Evolutionary conservation across 2,329 filamentous ascomycete genomes (phyloP).

Genomic region (Amylocarpus encephaloides): DNA sequence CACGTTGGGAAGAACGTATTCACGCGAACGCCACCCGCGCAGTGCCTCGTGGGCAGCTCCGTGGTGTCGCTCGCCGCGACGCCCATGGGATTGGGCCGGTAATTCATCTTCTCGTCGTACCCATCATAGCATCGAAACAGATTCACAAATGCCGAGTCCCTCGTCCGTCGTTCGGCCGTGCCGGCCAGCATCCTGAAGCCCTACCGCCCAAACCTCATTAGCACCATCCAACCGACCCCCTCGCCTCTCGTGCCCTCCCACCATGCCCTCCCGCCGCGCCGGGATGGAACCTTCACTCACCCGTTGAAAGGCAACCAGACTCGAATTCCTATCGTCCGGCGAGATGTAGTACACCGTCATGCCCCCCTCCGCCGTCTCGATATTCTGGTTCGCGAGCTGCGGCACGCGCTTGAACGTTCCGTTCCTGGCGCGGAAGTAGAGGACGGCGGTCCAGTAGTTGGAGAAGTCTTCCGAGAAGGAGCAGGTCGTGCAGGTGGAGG

Average conservation of each 20-base stretch:
- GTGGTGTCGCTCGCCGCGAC: slow-evolving; percentile 29
- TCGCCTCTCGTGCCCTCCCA: neutral
- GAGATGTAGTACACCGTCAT: slow-evolving; percentile 8
- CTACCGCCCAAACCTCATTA: neutral
- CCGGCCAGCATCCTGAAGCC: slow-evolving; percentile 7
- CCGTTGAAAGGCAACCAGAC: neutral
- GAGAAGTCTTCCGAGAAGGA: slow-evolving; percentile 8
- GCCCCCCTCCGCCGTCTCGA: slow-evolving; percentile 3
- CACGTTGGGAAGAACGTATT: slow-evolving; percentile 26
- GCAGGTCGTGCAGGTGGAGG: slow-evolving; percentile 4
- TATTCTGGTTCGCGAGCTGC: slow-evolving; percentile 2
- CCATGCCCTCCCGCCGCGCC: too few relatives aligned
- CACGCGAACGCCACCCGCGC: slow-evolving; percentile 29
- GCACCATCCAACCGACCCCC: neutral
- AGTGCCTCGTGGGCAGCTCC: slow-evolving; percentile 32
- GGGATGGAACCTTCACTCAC: neutral
- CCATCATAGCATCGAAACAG: slow-evolving; percentile 9
- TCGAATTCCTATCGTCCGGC: neutral
- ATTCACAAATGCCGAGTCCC: slow-evolving; percentile 3
- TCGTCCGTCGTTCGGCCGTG: slow-evolving; percentile 1
- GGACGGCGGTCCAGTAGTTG: slow-evolving; percentile 8
- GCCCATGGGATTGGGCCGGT: slow-evolving; percentile 22
- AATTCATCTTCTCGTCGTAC: slow-evolving; percentile 18
- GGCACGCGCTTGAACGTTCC: slow-evolving; percentile 8
- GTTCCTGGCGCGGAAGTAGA: slow-evolving; percentile 8